These are phyloP conservation scores for Populus tomentosa DNA, from an alignment of 441 rosid species.

Conservation along the genomic window DNA sequence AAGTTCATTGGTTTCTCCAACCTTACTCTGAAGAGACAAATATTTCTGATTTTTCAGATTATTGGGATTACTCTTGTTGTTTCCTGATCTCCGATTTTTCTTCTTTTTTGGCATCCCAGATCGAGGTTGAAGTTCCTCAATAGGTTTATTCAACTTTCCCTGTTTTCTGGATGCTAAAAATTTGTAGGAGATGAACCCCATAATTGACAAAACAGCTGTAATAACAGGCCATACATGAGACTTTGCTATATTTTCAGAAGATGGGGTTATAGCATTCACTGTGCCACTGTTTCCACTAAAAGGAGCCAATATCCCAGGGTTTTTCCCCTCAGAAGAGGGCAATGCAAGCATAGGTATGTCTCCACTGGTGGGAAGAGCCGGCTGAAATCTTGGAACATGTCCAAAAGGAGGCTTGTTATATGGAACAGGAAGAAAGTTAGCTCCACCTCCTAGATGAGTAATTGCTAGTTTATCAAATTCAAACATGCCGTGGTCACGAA, in stretches of 20 bases:
- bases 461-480: conserved; percentile 31
- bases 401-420: conserved; percentile 28
- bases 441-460: conserved; percentile 28
- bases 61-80: conserved; percentile 34
- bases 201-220: conserved; percentile 29
- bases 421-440: conserved; percentile 36
- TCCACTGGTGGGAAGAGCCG: conserved; percentile 41
- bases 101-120: conserved; percentile 48
- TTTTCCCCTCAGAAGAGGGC: conserved; percentile 39
- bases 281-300: conserved; percentile 24
- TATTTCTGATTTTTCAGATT: conserved; percentile 30
- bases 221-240: conserved; percentile 22
- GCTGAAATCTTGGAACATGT: conserved; percentile 28
- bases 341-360: conserved; percentile 39
- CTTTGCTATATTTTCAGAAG: conserved; percentile 22
- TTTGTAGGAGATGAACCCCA: conserved; percentile 28
- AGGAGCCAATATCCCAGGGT: conserved; percentile 23
- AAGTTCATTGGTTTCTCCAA: conserved; percentile 24
- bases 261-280: conserved; percentile 16
- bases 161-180: conserved; percentile 23
- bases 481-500: conserved; percentile 42
- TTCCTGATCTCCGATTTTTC: conserved; percentile 54
- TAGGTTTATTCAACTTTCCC: conserved; percentile 35
- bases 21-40: conserved; percentile 25
- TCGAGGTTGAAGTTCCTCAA: conserved; percentile 34